Base-by-base conservation (phyloP, 805 yeast genomes). In the Candida patagonica region DNA sequence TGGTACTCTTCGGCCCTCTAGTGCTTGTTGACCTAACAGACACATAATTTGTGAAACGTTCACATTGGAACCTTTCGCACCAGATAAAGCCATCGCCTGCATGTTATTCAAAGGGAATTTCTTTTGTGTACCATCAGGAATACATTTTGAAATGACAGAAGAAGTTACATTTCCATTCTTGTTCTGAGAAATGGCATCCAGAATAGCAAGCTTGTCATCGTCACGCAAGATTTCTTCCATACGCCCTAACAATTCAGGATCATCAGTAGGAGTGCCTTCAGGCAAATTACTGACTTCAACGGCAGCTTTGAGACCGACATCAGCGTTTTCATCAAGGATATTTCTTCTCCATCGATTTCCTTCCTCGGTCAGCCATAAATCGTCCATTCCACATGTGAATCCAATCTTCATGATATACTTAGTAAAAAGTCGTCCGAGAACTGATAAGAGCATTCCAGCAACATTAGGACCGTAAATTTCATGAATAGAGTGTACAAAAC, bases 381-480 rank as follows among this genome's bases (percentile, higher is more conserved):
- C 99, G 61, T 92, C 99, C 98, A 92, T 94, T 73, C 99, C 98
- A 78, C 99, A 92, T 6, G 98, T 92, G 59, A 92, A 84, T 1
- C 96, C 97, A 42, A 85, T 82, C 67, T 77, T 73, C 74, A 81
- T 88, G 55, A 81, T 87, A 62, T 86, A 92, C 61, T 84, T 86
- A 17, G 99, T 94, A 66, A 94, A 89, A 41, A 92, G 70, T 55
- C 98, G 74, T 48, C 98, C 97, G 45, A 92, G 71, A n/a, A 89
- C 94, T 37, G 94, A 81, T 36, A 92, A 68, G 5, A 92, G 73
- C 56, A 83, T 80, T 44, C 96, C 96, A 16, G 97, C 96, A 53
- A 79, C 74, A 37, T 73, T 75, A 8, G 96, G 79, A 10, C 98
- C 98, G 61, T 89, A 92, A 15, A 92, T 82, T 66, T 92, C 99